phyloP scores from a whole-genome alignment of 768 basidiomycete genomes.

The Mycena epipterygia region DNA sequence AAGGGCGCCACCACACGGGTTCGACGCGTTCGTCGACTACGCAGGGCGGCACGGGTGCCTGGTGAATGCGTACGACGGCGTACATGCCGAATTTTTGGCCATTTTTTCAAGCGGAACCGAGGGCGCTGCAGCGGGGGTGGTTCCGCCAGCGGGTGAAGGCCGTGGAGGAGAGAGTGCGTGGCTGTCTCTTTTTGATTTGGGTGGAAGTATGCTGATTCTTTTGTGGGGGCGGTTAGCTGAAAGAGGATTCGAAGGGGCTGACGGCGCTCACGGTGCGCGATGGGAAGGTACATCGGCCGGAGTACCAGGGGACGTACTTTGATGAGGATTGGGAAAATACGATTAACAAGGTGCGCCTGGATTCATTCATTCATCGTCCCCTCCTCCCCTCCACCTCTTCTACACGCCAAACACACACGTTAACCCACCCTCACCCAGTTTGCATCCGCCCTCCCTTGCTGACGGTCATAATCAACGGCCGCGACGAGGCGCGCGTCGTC shows the following conservation, averaged over 20 bases:
- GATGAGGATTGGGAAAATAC: slow-evolving; percentile 32
- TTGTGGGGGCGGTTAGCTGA: no score
- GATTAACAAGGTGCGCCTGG: slow-evolving; percentile 15
- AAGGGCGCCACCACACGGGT: slow-evolving; percentile 17
- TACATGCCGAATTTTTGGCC: slow-evolving; percentile 27
- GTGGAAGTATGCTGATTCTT: neutral
- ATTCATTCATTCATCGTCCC: neutral
- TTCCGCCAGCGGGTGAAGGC: slow-evolving; percentile 21
- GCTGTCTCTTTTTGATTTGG: neutral
- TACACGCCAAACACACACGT: no score
- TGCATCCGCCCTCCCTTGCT: slow-evolving; percentile 17
- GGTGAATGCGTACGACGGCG: slow-evolving; percentile 17
- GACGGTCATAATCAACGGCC: slow-evolving; percentile 33
- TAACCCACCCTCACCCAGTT: slow-evolving; percentile 23
- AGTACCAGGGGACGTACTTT: slow-evolving; percentile 25
- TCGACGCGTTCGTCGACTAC: slow-evolving; percentile 29
- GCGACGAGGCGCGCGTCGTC: slow-evolving; percentile 37
- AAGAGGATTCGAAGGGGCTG: slow-evolving; percentile 11
- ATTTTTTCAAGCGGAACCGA: slow-evolving; percentile 20
- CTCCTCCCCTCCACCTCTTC: neutral
- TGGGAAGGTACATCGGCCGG: slow-evolving; percentile 14
- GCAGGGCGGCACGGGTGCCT: slow-evolving; percentile 10
- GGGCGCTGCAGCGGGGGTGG: slow-evolving; percentile 14
- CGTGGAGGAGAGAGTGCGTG: slow-evolving; percentile 17
- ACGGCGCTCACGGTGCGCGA: slow-evolving; percentile 13